These are phyloP conservation scores for Gossypium gossypioides DNA, from an alignment of 441 rosid genomes.

Conservation along the genomic window DNA sequence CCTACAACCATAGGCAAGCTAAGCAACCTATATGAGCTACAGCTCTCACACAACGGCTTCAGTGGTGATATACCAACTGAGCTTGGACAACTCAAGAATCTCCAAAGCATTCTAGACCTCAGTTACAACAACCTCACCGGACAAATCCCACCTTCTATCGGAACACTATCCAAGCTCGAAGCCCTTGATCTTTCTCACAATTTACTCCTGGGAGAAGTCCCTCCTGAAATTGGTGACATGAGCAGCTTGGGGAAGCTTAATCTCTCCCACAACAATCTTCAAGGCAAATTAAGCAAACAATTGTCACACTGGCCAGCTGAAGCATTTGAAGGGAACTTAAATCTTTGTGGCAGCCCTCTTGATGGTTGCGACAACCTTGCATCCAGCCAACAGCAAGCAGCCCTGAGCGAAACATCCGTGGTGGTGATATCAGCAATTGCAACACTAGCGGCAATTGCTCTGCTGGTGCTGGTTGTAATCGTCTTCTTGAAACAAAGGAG, in stretches of 20 bases:
- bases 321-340: slow-evolving; percentile 48
- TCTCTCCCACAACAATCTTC: slow-evolving; percentile 57
- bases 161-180: slow-evolving; percentile 54
- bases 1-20: slow-evolving; percentile 56
- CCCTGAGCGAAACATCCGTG: slow-evolving; percentile 35
- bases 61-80: slow-evolving; percentile 50
- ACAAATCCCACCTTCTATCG: slow-evolving; percentile 52
- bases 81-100: slow-evolving; percentile 58
- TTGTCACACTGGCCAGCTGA: slow-evolving; percentile 63
- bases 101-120: slow-evolving; percentile 61
- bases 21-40: slow-evolving; percentile 55
- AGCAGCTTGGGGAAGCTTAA: slow-evolving; percentile 63
- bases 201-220: slow-evolving; percentile 54
- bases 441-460: slow-evolving; percentile 45
- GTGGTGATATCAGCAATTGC: slow-evolving; percentile 49
- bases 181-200: slow-evolving; percentile 68
- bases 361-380: slow-evolving; percentile 25
- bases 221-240: slow-evolving; percentile 47
- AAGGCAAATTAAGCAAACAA: slow-evolving; percentile 52
- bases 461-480: slow-evolving; percentile 36
- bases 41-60: slow-evolving; percentile 53
- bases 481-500: slow-evolving; percentile 37
- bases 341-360: slow-evolving; percentile 70
- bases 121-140: slow-evolving; percentile 60
- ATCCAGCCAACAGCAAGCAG: slow-evolving; percentile 20